Evolutionary conservation across 192 early-diverging fungal species (phyloP), one percentile per base, ranked within the genome.

Genomic region (Haplosporangium gracile): DNA sequence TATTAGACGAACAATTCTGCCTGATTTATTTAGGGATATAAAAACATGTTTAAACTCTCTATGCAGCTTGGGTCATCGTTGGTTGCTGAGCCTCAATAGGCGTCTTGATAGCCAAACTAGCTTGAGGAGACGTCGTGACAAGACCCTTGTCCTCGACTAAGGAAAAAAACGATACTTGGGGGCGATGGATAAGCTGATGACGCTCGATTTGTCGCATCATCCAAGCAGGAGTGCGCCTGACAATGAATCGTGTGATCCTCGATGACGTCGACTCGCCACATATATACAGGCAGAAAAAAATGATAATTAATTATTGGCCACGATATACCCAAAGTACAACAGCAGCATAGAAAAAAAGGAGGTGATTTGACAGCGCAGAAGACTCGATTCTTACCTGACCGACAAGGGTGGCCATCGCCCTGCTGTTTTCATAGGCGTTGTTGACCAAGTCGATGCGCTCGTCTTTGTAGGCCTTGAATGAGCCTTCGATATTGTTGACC

Each of bases 391-490:
- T n/a, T 68, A 65, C 77, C 77, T 78, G 69, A 2, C 32, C 65
- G 24, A 26, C 47, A 10, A 70, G 24, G 9, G 29, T 70, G 9
- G 20, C 24, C 2, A 78, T 22, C 13, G 39, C 39, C 38, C 36
- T 42, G 32, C 68, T 70, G 55, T 3, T 42, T 20, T 36, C 60
- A 7, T 4, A 69, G n/a, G 34, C 20, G 3, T 8, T 78, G 8
- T 8, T 38, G 2, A 36, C 68, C 51, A 4, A 78, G 18, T 1
- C 47, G 45, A 24, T 70, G 60, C 82, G 72, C 65, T 79, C 73
- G 1, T 29, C 39, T 9, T 71, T 16, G 73, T 84, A 84, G 16
- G 75, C 73, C 32, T 71, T 55, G 68, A 84, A 84, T 26, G 47
- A 38, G n/a, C 18, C 57, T 20, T 78, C 73, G 5, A 45, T 55